Base-by-base conservation (phyloP, 2,329 filamentous ascomycete species). In the Gnomoniopsis smithogilvyi region DNA sequence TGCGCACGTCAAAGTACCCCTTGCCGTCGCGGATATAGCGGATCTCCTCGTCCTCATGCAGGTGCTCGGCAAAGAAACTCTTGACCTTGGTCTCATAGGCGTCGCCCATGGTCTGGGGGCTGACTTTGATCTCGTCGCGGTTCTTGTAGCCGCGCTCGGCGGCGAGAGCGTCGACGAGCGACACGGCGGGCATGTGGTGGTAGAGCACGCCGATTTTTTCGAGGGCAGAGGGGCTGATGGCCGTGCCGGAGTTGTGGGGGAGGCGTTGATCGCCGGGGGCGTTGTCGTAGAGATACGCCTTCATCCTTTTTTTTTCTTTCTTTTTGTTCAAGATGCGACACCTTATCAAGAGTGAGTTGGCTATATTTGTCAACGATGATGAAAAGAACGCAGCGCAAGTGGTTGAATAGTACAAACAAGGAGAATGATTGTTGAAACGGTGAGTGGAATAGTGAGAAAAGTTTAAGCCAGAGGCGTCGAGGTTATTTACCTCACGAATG, bases 31-130 rank as follows among this genome's bases (percentile, higher is more conserved):
- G 81, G 65, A 99, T 93, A 70, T 97, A 99, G 51, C 95, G 82
- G 65, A 99, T 99, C 81, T 99, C 95, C 78, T 99, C 95, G 67
- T 99, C 95, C 78, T 99, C 95, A 72, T 99, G 95, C 68, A 99
- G 74, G 73, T 99, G 95, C 80, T 99, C 95, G 67, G 90, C 74
- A 78, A 98, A 99, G 79, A 99, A 99, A 65, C 76, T 85, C 78
- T 92, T 93, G 63, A 99, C 92, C 75, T 98, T 98, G 64, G 90
- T 85, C 76, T 99, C 94, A 78, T 98, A 99, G 48, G 86, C 76
- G 43, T 85, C 89, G 58, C 92, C 92, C 88, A 98, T 92, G 64
- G 86, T 89, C 64, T 87, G 80, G 0, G 93, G 94, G 8, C 91
- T 96, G 22, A 99, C 91, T 61, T 85, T 90, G 72, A 98, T 90